These are phyloP conservation scores for Tricholoma terreum DNA, from an alignment of 768 basidiomycete genomes.

Conservation along the genomic window DNA sequence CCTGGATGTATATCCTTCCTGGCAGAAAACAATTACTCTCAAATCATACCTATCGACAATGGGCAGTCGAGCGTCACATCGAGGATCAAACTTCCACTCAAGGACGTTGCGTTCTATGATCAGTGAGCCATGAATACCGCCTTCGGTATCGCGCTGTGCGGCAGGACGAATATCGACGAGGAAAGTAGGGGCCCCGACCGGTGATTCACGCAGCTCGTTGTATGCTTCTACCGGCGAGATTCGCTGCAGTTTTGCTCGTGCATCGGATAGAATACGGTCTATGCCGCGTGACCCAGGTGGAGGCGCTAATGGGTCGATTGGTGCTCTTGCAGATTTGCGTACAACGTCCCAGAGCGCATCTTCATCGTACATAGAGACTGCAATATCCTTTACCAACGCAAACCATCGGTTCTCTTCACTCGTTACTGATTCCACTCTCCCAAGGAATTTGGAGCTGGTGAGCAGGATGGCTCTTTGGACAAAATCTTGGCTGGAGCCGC, in stretches of 20 bases:
- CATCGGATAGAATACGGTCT: conserved; percentile 51
- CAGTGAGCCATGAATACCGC: conserved; percentile 65
- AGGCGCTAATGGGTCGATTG: conserved; percentile 58
- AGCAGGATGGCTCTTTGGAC: conserved; percentile 69
- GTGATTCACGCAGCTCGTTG: conserved; percentile 52
- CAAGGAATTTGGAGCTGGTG: conserved; percentile 66
- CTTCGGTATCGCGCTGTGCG: conserved; percentile 53
- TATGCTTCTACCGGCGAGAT: conserved; percentile 59
- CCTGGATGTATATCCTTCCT: conserved; percentile 67
- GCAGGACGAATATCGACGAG: conserved; percentile 77
- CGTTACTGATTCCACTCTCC: conserved; percentile 43
- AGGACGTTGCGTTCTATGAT: conserved; percentile 73
- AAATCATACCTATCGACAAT: conserved; percentile 77
- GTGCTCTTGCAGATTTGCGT: conserved; percentile 55
- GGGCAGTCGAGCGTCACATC: conserved; percentile 51
- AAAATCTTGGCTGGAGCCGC: conserved; percentile 50
- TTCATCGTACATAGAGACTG: conserved; percentile 55
- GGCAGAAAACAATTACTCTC: conserved; percentile 69
- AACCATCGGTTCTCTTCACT: conserved; percentile 35
- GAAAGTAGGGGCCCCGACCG: conserved; percentile 58
- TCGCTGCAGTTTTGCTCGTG: conserved; percentile 63
- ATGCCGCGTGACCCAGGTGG: conserved; percentile 66
- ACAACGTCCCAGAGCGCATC: conserved; percentile 68
- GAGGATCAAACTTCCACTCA: conserved; percentile 80
- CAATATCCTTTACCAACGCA: conserved; percentile 53